phyloP scores from a whole-genome alignment of 768 basidiomycete species.

The Punctularia strigosozonata region DNA sequence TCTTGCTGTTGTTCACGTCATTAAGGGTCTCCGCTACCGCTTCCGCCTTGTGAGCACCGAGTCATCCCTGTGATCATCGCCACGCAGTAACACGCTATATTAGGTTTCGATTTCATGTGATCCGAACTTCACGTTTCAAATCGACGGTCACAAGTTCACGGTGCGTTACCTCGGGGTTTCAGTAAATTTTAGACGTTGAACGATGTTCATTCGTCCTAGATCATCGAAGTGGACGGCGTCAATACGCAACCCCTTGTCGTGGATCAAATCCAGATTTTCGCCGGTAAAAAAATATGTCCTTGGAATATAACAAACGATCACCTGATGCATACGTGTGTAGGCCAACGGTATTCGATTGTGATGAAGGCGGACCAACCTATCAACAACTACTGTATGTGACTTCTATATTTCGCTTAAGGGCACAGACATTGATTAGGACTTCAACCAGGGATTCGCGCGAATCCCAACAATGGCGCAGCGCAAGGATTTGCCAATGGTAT shows the following conservation, averaged over 20 bases:
- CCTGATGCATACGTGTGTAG: no score
- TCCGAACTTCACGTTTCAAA: constrained; percentile 25
- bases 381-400: constrained; percentile 30
- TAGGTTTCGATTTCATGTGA: constrained; percentile 15
- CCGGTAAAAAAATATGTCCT: no score
- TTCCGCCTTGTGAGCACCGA: no score
- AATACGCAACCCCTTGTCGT: constrained; percentile 21
- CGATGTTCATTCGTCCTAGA: no score
- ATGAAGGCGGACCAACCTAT: constrained; percentile 26
- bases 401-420: no score
- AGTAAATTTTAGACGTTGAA: no score
- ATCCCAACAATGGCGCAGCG: no score
- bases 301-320: no score
- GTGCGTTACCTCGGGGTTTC: no score
- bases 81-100: constrained; percentile 12
- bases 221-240: constrained; percentile 31
- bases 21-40: constrained; percentile 1
- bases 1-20: neutral
- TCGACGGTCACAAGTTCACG: constrained; percentile 27
- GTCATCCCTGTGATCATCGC: no score
- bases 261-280: constrained; percentile 28
- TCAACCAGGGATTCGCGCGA: no score
- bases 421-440: no score
- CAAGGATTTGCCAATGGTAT: neutral
- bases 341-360: constrained; percentile 16